phyloP scores from a whole-genome alignment of 2,329 filamentous ascomycete genomes.

The Beauveria brongniartii region DNA sequence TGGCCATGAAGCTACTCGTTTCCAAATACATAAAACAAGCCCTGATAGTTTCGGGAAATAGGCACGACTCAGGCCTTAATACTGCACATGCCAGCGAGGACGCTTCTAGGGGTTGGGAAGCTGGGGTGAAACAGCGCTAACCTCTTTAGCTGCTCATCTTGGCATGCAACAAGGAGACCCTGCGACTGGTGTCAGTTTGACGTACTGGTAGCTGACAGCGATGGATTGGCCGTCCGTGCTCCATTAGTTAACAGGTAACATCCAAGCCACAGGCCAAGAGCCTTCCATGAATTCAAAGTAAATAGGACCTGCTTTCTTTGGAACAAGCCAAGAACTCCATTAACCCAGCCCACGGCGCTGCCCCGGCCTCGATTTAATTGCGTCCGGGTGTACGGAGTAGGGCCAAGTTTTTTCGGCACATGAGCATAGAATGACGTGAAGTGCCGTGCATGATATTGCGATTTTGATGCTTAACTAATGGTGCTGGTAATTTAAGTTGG shows the following conservation, averaged over 20 bases:
- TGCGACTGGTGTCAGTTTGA: conserved; percentile 2
- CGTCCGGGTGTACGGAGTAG: not conserved
- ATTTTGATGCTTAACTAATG: not conserved
- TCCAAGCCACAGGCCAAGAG: not conserved
- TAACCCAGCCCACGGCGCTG: conserved; percentile 5
- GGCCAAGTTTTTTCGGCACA: not conserved
- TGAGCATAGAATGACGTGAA: not conserved
- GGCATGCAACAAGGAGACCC: not conserved
- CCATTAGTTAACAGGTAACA: not conserved
- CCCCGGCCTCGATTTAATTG: not conserved
- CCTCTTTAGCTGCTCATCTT: not conserved
- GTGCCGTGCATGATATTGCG: not conserved
- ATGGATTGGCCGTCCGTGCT: conserved; percentile 2
- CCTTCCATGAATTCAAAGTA: not conserved
- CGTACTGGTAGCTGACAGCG: not conserved
- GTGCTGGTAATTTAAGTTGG: no score
- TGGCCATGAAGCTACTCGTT: not conserved
- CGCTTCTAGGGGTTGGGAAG: not conserved
- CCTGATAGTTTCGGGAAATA: not conserved
- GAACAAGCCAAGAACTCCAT: not conserved
- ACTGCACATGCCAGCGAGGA: not conserved
- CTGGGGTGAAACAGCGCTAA: conserved; percentile 4
- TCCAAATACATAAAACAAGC: not conserved
- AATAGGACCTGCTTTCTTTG: not conserved
- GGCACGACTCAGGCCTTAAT: not conserved